phyloP scores from a whole-genome alignment of 805 yeast species.

The Saccharomycopsis synnaedendra region DNA sequence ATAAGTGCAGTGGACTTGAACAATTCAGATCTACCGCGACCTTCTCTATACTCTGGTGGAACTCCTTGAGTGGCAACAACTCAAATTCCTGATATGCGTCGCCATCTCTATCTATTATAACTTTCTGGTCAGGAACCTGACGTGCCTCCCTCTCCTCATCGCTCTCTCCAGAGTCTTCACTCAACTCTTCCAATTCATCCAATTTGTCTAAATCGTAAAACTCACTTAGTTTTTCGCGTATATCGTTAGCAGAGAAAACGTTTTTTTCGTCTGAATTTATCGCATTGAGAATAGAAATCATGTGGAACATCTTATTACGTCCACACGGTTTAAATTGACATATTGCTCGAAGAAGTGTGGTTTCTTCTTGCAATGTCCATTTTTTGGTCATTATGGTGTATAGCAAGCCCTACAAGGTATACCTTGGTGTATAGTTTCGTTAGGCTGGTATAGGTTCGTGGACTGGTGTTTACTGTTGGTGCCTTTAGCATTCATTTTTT shows the following conservation, averaged over 20 bases:
- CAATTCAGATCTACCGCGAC: conserved; percentile 10
- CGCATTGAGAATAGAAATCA: conserved; percentile 11
- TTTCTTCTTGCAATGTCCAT: conserved; percentile 15
- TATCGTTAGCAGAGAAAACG: conserved; percentile 32
- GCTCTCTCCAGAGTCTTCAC: conserved; percentile 18
- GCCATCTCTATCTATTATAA: conserved; percentile 8
- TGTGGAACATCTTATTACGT: conserved; percentile 14
- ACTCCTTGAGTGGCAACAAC: conserved; percentile 8
- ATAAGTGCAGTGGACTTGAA: conserved; percentile 11
- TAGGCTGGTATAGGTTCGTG: too few species aligned
- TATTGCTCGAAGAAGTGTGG: conserved; percentile 11
- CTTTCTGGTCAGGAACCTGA: background rate
- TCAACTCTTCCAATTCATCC: conserved; percentile 39
- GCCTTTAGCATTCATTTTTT: too few species aligned
- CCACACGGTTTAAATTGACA: conserved; percentile 17
- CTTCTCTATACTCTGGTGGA: background rate
- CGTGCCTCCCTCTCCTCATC: conserved; percentile 19
- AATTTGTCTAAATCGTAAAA: conserved; percentile 47
- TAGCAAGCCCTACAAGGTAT: too few species aligned
- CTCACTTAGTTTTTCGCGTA: conserved; percentile 44
- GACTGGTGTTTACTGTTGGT: too few species aligned
- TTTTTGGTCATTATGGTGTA: too few species aligned
- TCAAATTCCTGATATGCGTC: conserved; percentile 11
- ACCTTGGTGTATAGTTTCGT: too few species aligned
- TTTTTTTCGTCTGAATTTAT: background rate